phyloP scores from a whole-genome alignment of 768 basidiomycete genomes.

The Tylopilus subfusipes region DNA sequence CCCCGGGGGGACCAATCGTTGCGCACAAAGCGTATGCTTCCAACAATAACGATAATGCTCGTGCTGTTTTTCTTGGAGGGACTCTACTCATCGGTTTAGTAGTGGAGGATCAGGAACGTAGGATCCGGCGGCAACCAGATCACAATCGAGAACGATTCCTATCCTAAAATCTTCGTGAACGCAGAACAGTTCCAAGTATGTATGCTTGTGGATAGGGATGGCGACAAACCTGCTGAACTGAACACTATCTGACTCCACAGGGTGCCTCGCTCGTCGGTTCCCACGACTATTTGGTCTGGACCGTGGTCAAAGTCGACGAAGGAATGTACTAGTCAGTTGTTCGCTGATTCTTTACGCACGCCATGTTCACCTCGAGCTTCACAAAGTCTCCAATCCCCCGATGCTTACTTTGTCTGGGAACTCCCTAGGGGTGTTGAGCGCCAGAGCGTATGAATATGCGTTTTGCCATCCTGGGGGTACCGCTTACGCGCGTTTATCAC shows the following conservation, averaged over 20 bases:
- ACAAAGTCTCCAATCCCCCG: neutral
- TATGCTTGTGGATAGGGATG: neutral
- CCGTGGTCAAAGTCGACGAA: no score
- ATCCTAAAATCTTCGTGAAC: neutral
- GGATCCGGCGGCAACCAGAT: neutral
- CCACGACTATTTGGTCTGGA: no score
- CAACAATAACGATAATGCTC: neutral
- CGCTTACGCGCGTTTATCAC: neutral
- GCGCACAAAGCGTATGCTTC: rapidly evolving
- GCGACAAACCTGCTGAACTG: neutral
- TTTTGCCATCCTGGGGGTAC: no score
- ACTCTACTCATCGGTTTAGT: neutral
- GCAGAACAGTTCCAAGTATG: neutral
- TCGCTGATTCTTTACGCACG: no score
- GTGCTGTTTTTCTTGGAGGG: neutral
- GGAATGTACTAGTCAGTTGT: no score
- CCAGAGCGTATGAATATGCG: neutral
- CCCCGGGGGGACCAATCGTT: neutral
- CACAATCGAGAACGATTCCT: neutral
- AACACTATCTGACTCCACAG: neutral
- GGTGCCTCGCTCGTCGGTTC: neutral
- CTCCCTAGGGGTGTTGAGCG: neutral
- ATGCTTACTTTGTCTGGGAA: neutral
- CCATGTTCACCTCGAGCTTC: neutral
- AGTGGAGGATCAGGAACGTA: neutral